Conservation (phyloP, 177 flowering plant species). For the Vitis hybrid region DNA sequence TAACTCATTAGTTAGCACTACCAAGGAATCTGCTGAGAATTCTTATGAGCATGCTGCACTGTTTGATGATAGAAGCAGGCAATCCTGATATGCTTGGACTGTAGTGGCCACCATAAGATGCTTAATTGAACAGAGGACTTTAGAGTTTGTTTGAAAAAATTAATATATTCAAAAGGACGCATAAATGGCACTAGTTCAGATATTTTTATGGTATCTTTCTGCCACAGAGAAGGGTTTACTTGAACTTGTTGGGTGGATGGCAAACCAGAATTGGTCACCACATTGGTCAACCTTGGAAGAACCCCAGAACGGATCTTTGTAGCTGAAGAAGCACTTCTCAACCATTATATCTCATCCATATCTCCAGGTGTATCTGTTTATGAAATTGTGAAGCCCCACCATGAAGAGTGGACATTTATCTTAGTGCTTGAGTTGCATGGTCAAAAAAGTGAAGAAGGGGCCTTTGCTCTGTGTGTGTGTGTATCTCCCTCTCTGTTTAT, state of each 20-base stretch:
- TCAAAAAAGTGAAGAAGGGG: constrained; percentile 24
- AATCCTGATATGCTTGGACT: constrained; percentile 8
- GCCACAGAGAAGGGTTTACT: constrained; percentile 14
- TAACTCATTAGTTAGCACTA: neutral
- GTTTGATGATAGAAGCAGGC: constrained; percentile 1
- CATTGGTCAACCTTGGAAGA: constrained; percentile 40
- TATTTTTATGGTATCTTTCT: constrained; percentile 9
- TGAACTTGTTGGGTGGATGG: constrained; percentile 27
- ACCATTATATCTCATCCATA: constrained; percentile 23
- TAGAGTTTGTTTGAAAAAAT: constrained; percentile 1
- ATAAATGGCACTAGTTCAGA: neutral
- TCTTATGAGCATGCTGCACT: neutral
- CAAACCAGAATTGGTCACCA: constrained; percentile 23
- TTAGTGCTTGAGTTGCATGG: constrained; percentile 19
- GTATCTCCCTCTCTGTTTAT: constrained; percentile 11
- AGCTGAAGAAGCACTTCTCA: constrained; percentile 26
- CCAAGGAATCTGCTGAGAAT: neutral
- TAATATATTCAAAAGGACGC: constrained; percentile 7
- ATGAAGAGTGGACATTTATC: constrained; percentile 17
- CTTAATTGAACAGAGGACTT: constrained; percentile 1
- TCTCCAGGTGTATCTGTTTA: constrained; percentile 24
- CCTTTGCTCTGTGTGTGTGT: constrained; percentile 12
- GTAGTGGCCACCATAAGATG: constrained; percentile 3
- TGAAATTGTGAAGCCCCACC: constrained; percentile 18
- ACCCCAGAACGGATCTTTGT: constrained; percentile 26